Percentiles rank a stretch among this genome's conserved stretches.
Evolutionary conservation across 2,329 filamentous ascomycete genomes (phyloP).

Genomic region (Colletotrichum endophyticum): DNA sequence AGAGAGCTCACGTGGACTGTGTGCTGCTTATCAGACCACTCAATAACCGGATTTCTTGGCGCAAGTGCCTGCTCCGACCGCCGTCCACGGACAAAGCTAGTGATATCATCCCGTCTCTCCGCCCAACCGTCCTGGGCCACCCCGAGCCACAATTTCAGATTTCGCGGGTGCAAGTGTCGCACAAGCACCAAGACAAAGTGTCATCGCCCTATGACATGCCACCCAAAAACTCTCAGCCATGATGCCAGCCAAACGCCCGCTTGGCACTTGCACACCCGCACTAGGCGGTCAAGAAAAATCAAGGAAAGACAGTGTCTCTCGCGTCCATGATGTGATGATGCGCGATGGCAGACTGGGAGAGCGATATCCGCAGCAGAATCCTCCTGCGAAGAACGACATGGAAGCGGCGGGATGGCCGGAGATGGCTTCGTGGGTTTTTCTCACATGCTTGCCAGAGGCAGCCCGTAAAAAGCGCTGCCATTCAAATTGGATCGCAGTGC

Average conservation of each 20-base stretch:
- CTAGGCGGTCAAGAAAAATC: background rate
- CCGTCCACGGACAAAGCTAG: constrained; percentile 14
- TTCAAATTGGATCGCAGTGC: background rate
- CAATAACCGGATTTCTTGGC: background rate
- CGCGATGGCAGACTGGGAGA: background rate
- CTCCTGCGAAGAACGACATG: constrained; percentile 3
- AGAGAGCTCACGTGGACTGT: background rate
- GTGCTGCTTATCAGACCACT: background rate
- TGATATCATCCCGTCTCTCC: constrained; percentile 16
- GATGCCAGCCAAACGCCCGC: background rate
- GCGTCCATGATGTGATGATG: background rate
- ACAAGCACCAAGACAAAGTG: constrained; percentile 1
- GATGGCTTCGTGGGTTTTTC: background rate
- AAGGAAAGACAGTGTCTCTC: background rate
- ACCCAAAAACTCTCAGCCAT: constrained; percentile 9
- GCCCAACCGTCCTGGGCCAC: constrained; percentile 2
- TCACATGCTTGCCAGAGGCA: constrained; percentile 16
- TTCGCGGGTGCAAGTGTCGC: background rate
- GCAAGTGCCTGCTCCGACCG: constrained; percentile 16
- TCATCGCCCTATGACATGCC: constrained; percentile 3
- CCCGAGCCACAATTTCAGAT: background rate
- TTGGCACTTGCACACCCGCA: background rate
- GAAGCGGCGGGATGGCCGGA: constrained; percentile 20
- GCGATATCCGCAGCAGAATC: background rate
- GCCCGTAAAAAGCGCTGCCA: background rate